Conservation (phyloP, 768 basidiomycete species). For the Strobilomyces dryophilus region DNA sequence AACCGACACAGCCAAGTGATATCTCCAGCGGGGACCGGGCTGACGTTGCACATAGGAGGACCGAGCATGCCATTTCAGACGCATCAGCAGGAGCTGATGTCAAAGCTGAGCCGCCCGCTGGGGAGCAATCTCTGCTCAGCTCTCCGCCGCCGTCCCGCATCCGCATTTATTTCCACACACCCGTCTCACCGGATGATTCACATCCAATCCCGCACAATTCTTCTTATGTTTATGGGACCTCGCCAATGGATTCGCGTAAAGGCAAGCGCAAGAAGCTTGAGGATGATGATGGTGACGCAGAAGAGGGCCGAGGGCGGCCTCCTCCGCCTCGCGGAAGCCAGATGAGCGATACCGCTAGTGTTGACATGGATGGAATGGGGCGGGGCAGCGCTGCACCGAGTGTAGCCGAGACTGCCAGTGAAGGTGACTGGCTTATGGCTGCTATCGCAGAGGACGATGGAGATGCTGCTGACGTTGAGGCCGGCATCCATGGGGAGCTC, state of each 20-base stretch:
- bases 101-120: constrained; percentile 26
- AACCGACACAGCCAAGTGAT: constrained; percentile 23
- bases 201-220: constrained; percentile 66
- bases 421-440: constrained; percentile 87
- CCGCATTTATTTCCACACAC: constrained; percentile 90
- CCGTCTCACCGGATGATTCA: constrained; percentile 76
- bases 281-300: constrained; percentile 79
- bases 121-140: constrained; percentile 29
- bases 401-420: constrained; percentile 57
- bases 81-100: constrained; percentile 29
- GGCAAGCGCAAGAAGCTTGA: constrained; percentile 88
- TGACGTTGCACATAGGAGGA: constrained; percentile 14
- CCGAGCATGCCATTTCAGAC: constrained; percentile 25
- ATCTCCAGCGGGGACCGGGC: constrained; percentile 15
- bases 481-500: constrained; percentile 47
- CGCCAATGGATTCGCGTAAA: constrained; percentile 60
- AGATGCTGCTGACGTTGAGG: constrained; percentile 53
- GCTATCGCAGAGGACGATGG: constrained; percentile 74
- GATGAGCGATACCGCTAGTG: constrained; percentile 53
- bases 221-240: constrained; percentile 35
- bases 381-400: constrained; percentile 64
- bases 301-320: constrained; percentile 65
- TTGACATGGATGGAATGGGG: constrained; percentile 53
- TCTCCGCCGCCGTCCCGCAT: constrained; percentile 71
- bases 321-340: constrained; percentile 48